Conservation (phyloP, 495 filamentous ascomycete species). For the Aspergillus hancockii region DNA sequence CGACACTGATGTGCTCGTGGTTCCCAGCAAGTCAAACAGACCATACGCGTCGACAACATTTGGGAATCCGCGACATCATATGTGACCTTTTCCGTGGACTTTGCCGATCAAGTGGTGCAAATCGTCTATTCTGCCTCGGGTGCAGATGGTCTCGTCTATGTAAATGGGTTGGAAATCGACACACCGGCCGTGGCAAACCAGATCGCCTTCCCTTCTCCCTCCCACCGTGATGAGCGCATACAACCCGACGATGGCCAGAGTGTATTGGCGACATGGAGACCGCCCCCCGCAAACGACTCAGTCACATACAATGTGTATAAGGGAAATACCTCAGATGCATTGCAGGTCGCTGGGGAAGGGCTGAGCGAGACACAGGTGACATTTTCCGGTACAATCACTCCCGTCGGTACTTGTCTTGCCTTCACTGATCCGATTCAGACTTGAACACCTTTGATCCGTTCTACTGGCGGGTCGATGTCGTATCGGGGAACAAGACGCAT, state of each 20-base stretch:
- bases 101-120: constrained; percentile 2
- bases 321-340: neutral
- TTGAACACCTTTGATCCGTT: constrained; percentile 14
- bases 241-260: neutral
- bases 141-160: neutral
- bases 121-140: constrained; percentile 11
- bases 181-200: constrained; percentile 8
- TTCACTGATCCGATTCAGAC: neutral
- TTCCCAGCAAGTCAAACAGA: neutral
- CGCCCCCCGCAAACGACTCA: neutral
- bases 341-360: neutral
- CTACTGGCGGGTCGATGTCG: constrained; percentile 16
- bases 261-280: constrained; percentile 10
- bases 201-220: constrained; percentile 9
- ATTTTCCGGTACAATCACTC: neutral
- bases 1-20: neutral
- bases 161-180: constrained; percentile 14
- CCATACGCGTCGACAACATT: constrained; percentile 13
- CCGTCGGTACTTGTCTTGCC: too few species aligned
- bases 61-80: constrained; percentile 15
- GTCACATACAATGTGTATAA: constrained; percentile 12
- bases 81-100: constrained; percentile 8
- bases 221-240: constrained; percentile 8
- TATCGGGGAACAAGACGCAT: constrained; percentile 4
- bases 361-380: neutral